Conservation (phyloP, 108 stramenopile genomes). For the Aureococcus anophagefferens region DNA sequence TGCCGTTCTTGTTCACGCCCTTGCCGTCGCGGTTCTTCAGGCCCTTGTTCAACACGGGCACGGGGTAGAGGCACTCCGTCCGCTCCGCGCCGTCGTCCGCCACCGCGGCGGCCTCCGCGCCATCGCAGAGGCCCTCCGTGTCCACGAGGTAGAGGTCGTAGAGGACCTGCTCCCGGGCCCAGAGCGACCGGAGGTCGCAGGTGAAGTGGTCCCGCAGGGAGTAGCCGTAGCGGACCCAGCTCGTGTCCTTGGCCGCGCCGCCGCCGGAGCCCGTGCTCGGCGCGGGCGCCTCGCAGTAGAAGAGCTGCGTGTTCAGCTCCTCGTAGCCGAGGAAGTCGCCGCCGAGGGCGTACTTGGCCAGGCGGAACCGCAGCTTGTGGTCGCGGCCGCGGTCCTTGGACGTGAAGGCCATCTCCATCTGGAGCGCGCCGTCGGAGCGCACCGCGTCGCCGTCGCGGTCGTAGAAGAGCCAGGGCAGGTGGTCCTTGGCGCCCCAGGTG, state of each 20-base stretch:
- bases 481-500: constrained; percentile 39
- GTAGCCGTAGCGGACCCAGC: constrained; percentile 44
- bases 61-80: constrained; percentile 42
- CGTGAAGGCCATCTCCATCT: constrained; percentile 38
- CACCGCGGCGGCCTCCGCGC: too few relatives aligned
- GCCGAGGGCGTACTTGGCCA: constrained; percentile 43
- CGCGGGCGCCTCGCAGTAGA: constrained; percentile 38
- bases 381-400: constrained; percentile 1
- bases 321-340: constrained; percentile 55
- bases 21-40: neutral
- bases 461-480: constrained; percentile 58
- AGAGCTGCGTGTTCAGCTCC: constrained; percentile 49
- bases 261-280: constrained; percentile 27
- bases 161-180: constrained; percentile 42
- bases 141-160: constrained; percentile 67
- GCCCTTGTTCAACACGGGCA: constrained; percentile 49
- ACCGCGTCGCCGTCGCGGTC: constrained; percentile 27
- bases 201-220: constrained; percentile 29
- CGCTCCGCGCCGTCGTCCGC: neutral
- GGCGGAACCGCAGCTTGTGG: constrained; percentile 31
- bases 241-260: constrained; percentile 19
- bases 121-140: constrained; percentile 20
- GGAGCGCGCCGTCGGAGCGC: constrained; percentile 35
- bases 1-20: constrained; percentile 26
- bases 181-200: constrained; percentile 39